These are phyloP conservation scores for Bolboschoenus planiculmis DNA, from an alignment of 176 grass and related monocot genomes.

Conservation along the genomic window DNA sequence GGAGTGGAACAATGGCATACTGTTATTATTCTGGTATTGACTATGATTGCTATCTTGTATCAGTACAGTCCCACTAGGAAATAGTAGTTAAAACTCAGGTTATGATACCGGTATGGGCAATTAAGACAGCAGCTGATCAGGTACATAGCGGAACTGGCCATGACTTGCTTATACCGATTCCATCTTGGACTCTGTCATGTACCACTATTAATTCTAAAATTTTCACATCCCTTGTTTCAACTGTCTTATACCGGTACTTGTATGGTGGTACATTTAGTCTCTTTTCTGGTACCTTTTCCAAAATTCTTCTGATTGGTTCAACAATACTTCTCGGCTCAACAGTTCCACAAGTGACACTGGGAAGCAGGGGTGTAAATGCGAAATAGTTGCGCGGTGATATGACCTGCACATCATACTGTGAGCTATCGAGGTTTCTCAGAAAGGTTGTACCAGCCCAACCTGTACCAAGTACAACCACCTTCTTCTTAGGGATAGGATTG, in stretches of 20 bases:
- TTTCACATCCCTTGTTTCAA: not conserved
- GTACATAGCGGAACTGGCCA: not conserved
- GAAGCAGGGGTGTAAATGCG: conserved; percentile 78
- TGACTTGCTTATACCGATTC: not conserved
- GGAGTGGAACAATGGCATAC: not conserved
- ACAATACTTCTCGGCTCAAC: conserved; percentile 88
- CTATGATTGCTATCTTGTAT: not conserved
- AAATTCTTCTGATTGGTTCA: conserved; percentile 77
- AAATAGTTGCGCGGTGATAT: conserved; percentile 96
- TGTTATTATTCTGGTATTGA: not conserved
- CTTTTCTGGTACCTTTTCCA: conserved; percentile 54
- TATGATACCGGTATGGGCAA: not conserved
- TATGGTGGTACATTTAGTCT: not conserved
- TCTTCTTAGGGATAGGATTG: conserved; percentile 51
- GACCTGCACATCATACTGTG: conserved; percentile 76
- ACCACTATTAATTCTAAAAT: not conserved
- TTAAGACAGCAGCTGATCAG: not conserved
- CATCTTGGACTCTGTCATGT: not conserved
- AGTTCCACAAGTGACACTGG: conserved; percentile 88
- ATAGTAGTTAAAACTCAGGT: not conserved
- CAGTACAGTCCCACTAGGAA: not conserved
- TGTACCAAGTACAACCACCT: conserved; percentile 80
- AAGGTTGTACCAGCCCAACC: conserved; percentile 91
- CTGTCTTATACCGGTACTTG: not conserved
- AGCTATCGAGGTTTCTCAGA: conserved; percentile 69